Conservation (phyloP, 495 filamentous ascomycete genomes). For the Hyaloscypha bicolor region DNA sequence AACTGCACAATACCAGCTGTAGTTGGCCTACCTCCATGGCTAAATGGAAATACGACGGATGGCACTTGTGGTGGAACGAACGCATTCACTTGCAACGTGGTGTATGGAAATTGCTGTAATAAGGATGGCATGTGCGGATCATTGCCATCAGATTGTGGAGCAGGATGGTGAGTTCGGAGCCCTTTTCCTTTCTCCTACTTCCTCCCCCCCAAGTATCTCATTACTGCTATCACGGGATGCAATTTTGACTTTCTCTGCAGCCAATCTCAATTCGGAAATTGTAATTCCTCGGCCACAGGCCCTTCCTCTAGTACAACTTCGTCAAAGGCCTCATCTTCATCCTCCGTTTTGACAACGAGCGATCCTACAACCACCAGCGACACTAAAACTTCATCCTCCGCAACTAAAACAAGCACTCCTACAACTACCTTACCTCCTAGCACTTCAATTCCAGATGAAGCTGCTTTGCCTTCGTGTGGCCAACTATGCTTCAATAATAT, state of each 20-base stretch:
- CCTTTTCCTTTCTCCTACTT: no score
- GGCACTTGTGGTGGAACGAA: slow-evolving; percentile 17
- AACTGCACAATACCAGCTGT: slow-evolving; percentile 23
- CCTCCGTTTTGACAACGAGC: no score
- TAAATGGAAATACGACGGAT: slow-evolving; percentile 23
- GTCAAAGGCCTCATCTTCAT: no score
- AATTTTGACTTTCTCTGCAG: not conserved
- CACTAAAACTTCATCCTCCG: not conserved
- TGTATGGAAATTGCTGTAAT: slow-evolving; percentile 20
- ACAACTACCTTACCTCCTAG: not conserved
- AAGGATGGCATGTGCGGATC: slow-evolving; percentile 19
- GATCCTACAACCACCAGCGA: no score
- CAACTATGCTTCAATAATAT: slow-evolving; percentile 73
- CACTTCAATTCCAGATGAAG: slow-evolving; percentile 17
- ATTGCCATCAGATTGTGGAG: slow-evolving; percentile 14
- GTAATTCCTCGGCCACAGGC: slow-evolving; percentile 2
- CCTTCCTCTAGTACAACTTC: no score
- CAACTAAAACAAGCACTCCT: slow-evolving; percentile 4
- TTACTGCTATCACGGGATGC: no score
- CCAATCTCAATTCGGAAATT: slow-evolving; percentile 11
- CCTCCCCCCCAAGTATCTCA: no score
- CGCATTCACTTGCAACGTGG: slow-evolving; percentile 15
- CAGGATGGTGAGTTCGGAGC: slow-evolving; percentile 20
- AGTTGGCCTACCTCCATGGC: slow-evolving; percentile 7
- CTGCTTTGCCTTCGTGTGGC: slow-evolving; percentile 16